phyloP scores from a whole-genome alignment of 257 asterid genomes.

The Salvia hispanica region DNA sequence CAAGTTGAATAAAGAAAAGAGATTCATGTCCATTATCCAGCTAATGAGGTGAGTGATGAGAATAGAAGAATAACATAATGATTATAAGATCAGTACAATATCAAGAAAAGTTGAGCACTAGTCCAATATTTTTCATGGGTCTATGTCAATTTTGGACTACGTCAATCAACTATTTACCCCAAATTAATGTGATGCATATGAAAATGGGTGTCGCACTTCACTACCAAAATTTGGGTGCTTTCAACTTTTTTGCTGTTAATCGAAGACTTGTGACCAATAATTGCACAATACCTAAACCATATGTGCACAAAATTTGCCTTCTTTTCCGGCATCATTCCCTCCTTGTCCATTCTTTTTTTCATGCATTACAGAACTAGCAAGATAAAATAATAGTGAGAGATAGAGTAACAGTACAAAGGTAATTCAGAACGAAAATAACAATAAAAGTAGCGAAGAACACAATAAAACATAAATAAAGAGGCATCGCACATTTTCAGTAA shows the following conservation, averaged over 20 bases:
- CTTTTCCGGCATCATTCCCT: constrained; percentile 39
- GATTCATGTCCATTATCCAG: too few species aligned
- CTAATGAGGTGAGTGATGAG: too few species aligned
- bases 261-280: constrained; percentile 28
- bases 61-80: constrained; percentile 39
- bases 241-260: constrained; percentile 33
- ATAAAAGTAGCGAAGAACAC: too few species aligned
- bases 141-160: constrained; percentile 41
- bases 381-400: too few species aligned
- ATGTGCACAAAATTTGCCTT: constrained; percentile 30
- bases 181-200: constrained; percentile 27
- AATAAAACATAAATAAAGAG: too few species aligned
- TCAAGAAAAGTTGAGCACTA: constrained; percentile 36
- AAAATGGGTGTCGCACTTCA: constrained; percentile 41
- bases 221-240: constrained; percentile 18
- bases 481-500: too few species aligned
- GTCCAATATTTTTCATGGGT: constrained; percentile 29
- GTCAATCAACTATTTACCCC: constrained; percentile 32
- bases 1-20: constrained; percentile 35
- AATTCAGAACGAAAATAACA: too few species aligned
- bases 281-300: constrained; percentile 25
- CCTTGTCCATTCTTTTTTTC: constrained; percentile 4
- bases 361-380: too few species aligned
- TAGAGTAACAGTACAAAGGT: too few species aligned
- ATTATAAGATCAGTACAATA: constrained; percentile 47